Evolutionary conservation across 805 yeast species (phyloP), one percentile per base, ranked within the genome.

Genomic region (Cyberlindnera misumaiensis): DNA sequence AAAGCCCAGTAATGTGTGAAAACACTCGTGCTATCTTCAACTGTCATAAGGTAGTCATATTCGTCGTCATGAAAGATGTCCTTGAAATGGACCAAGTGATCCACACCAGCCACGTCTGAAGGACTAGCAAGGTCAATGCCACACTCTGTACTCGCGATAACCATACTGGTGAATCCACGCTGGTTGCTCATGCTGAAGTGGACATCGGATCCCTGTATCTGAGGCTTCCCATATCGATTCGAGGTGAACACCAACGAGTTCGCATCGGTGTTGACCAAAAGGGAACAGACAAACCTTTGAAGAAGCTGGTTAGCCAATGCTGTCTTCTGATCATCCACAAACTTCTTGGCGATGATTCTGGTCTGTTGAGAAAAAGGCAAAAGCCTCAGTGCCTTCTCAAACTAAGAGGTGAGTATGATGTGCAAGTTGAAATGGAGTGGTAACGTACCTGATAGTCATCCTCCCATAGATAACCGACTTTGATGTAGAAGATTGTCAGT

Each of bases 1-100:
- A 85, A 56, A 0, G 95, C 83, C 95, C 95, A 85, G 27, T 71
- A 66, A 29, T 75, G 75, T 14, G 81, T 72, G 47, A 81, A 72
- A 2, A 63, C 45, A 7, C 60, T 59, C 1, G 36, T 40, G 8
- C 41, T 28, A 11, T 39, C 32, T 2, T 34, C 15, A n/a, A 50
- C 45, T 0, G 20, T n/a, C 5, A 43, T 39, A 8, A 79, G 44
- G 18, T 58, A 49, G 6, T 35, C 32, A 5, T 53, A 46, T 45
- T 75, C 81, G 0, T 40, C 28, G 0, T 40, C 37, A 34, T 64
- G 57, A 41, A 75, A 72, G 1, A 74, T 65, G n/a, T 59, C 70
- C 15, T 47, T 46, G 41, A 71, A 73, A 18, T 67, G 59, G 1
- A 51, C 56, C 37, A 72, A 30, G 41, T 62, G 65, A 4, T 40